Base-by-base conservation (phyloP, 164 flowering plant genomes). In the Stephania yunnanensis region DNA sequence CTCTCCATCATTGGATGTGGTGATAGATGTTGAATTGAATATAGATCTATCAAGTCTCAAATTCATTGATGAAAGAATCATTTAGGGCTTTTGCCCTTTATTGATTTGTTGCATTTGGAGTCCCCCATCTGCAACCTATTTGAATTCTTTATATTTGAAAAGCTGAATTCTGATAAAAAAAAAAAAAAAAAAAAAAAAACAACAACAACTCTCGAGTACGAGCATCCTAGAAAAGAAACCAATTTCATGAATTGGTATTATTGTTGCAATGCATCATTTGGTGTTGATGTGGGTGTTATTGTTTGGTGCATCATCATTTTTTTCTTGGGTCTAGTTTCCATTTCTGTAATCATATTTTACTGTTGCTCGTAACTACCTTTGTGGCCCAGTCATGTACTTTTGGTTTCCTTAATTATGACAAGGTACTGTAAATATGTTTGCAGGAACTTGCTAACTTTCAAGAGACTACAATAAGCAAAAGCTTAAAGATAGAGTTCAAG, bases 401-500 rank as follows among this genome's bases (percentile, higher is more conserved):
- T 58, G 17, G 6, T 19, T 10, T 17, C 19, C 15, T 58, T 15
- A 25, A 25, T 25, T 25, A 15, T 58, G 6, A 58, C 1, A 1
- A 58, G n/a, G 3, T 1, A 15, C 1, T 12, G 17, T 58, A 0
- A 15, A 15, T 58, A 15, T 58, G 6, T 58, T 19, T 20, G 12
- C 22, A 9, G 20, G 17, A 45, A 15, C 17, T 36, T 17, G 25
- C 3, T 67, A 15, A 5, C 20, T 48, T 10, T 19, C 44, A n/a
- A 42, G 10, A 22, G 70, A 13, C n/a, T 76, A 19, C 70, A 15
- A 36, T 65, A 68, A 45, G 3, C 22, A 71, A 36, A 75, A 22
- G 36, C 53, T 68, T 19, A 67, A 45, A 46, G 55, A 42, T n/a
- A 78, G 53, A 52, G 71, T 25, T 64, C 48, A 50, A 63, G 61